phyloP scores from a whole-genome alignment of 129 eudicot genomes.

The Artemisia tridentata region DNA sequence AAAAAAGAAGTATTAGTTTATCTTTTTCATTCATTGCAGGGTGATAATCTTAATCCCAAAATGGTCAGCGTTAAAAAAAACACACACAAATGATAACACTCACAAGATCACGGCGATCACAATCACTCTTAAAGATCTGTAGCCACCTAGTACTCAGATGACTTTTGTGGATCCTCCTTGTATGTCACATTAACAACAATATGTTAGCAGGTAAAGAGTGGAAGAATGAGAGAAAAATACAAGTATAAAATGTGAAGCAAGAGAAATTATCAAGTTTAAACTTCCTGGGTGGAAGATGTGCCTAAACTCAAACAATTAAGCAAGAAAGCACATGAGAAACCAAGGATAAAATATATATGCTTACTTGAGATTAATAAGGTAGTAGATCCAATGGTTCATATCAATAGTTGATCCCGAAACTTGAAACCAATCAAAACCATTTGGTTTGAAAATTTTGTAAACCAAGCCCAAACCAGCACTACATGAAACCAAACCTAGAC shows the following conservation, averaged over 20 bases:
- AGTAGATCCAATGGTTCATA: too few relatives aligned
- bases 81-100: slow-evolving; percentile 33
- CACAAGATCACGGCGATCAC: slow-evolving; percentile 99
- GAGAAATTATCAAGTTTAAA: not conserved
- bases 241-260: not conserved
- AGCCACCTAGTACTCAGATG: slow-evolving; percentile 93
- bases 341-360: not conserved
- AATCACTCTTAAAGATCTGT: slow-evolving; percentile 82
- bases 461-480: too few relatives aligned
- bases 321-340: slow-evolving; percentile 6
- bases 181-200: slow-evolving; percentile 27
- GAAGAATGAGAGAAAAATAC: not conserved
- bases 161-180: slow-evolving; percentile 96
- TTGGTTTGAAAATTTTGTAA: too few relatives aligned
- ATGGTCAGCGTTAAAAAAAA: not conserved
- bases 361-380: too few relatives aligned
- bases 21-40: not conserved
- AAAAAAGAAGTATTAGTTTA: not conserved
- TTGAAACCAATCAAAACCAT: too few relatives aligned
- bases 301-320: slow-evolving; percentile 47
- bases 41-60: slow-evolving; percentile 2
- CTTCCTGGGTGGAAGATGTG: slow-evolving; percentile 31
- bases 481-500: too few relatives aligned
- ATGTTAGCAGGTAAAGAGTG: slow-evolving; percentile 9
- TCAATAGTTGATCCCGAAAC: too few relatives aligned